phyloP scores from a whole-genome alignment of 2,329 filamentous ascomycete species.

The Epichloe sp. region DNA sequence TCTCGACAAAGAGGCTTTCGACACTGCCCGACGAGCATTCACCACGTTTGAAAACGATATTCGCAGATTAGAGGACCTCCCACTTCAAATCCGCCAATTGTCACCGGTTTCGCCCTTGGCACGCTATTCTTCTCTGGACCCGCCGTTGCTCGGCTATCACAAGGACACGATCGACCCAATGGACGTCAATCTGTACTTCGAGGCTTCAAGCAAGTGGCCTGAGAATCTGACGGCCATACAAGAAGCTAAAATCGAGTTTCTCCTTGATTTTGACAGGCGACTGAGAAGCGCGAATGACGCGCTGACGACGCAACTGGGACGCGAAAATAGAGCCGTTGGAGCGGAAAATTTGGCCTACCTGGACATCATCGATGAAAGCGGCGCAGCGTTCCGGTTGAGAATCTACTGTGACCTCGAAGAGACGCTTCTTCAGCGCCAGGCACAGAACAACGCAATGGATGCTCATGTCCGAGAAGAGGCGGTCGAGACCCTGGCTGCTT shows the following conservation, averaged over 20 bases:
- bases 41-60: constrained; percentile 63
- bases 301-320: constrained; percentile 57
- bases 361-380: constrained; percentile 62
- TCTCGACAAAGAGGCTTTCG: constrained; percentile 46
- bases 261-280: constrained; percentile 61
- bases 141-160: constrained; percentile 27
- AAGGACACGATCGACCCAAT: constrained; percentile 42
- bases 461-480: constrained; percentile 54
- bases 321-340: constrained; percentile 60
- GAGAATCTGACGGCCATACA: constrained; percentile 86
- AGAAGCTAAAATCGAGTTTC: constrained; percentile 82
- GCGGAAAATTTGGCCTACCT: constrained; percentile 70
- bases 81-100: constrained; percentile 74
- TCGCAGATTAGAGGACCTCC: constrained; percentile 66
- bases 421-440: constrained; percentile 61
- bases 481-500: constrained; percentile 53
- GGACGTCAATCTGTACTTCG: constrained; percentile 78
- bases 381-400: constrained; percentile 67
- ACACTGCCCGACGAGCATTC: constrained; percentile 57
- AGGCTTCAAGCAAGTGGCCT: constrained; percentile 86
- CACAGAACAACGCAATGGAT: constrained; percentile 59
- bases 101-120: constrained; percentile 59
- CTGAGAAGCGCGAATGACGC: constrained; percentile 48
- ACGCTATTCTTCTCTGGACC: constrained; percentile 53
- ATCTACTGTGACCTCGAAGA: constrained; percentile 85